These are phyloP conservation scores for Ceriops tagal DNA, from an alignment of 345 rosid species.

Conservation along the genomic window DNA sequence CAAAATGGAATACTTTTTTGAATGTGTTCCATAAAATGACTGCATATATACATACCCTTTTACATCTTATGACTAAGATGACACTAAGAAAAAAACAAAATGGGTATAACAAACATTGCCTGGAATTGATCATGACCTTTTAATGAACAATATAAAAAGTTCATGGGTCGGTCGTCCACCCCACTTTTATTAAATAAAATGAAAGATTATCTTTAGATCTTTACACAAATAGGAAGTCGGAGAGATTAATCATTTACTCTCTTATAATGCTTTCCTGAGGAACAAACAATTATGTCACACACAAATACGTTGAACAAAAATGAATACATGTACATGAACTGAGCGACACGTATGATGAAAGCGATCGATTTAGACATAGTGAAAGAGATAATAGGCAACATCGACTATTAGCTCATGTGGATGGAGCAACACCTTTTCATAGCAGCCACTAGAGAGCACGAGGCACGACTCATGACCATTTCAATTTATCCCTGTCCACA, in stretches of 20 bases:
- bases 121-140: neutral
- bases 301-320: neutral
- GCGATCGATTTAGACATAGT: slow-evolving; percentile 11
- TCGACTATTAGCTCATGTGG: slow-evolving; percentile 8
- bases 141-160: neutral
- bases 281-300: neutral
- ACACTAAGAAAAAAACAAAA: no score
- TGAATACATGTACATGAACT: neutral
- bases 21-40: no score
- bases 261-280: slow-evolving; percentile 4
- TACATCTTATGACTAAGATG: no score
- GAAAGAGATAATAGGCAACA: neutral
- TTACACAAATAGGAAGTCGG: neutral
- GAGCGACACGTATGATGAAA: slow-evolving; percentile 14
- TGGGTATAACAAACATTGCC: no score
- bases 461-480: slow-evolving; percentile 11
- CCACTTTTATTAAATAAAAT: neutral
- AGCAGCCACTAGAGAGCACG: slow-evolving; percentile 9
- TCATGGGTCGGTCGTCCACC: neutral
- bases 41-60: no score
- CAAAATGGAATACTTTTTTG: no score
- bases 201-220: neutral
- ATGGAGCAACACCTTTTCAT: slow-evolving; percentile 16
- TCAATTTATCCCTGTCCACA: slow-evolving; percentile 15
- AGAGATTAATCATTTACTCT: neutral